Evolutionary conservation across 305 asterid species (phyloP).

Genomic region (Rubia peregrina): DNA sequence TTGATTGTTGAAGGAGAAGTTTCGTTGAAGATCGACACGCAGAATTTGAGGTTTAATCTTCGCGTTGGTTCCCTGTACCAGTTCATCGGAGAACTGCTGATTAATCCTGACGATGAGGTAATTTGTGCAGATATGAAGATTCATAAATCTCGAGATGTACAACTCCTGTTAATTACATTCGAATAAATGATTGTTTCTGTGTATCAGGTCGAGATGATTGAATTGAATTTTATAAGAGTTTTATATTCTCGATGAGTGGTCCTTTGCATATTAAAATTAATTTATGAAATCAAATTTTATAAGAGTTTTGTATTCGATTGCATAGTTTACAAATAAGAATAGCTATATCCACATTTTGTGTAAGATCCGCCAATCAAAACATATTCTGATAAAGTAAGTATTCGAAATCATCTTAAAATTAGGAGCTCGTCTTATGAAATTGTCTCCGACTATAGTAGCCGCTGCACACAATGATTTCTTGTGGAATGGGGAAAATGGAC

Average conservation of each 20-base stretch:
- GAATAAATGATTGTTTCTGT: too few species aligned
- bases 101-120: slow-evolving; percentile 61
- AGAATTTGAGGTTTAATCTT: slow-evolving; percentile 55
- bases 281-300: not conserved
- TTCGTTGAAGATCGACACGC: slow-evolving; percentile 56
- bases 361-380: too few species aligned
- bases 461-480: too few species aligned
- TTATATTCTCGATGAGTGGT: not conserved
- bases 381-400: too few species aligned
- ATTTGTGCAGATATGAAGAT: not conserved
- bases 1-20: slow-evolving; percentile 59
- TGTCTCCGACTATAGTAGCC: too few species aligned
- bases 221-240: not conserved
- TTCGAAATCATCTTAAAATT: too few species aligned
- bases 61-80: slow-evolving; percentile 69
- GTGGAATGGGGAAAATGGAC: too few species aligned
- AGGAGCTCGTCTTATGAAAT: too few species aligned
- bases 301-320: not conserved
- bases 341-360: too few species aligned
- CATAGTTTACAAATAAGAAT: not conserved
- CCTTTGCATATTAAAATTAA: not conserved
- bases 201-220: not conserved
- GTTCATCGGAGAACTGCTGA: slow-evolving; percentile 80
- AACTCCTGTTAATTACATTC: not conserved
- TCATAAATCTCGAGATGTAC: not conserved